These are phyloP conservation scores for Paecilomyces fulvus DNA, from an alignment of 2,329 filamentous ascomycete species.

Conservation along the genomic window DNA sequence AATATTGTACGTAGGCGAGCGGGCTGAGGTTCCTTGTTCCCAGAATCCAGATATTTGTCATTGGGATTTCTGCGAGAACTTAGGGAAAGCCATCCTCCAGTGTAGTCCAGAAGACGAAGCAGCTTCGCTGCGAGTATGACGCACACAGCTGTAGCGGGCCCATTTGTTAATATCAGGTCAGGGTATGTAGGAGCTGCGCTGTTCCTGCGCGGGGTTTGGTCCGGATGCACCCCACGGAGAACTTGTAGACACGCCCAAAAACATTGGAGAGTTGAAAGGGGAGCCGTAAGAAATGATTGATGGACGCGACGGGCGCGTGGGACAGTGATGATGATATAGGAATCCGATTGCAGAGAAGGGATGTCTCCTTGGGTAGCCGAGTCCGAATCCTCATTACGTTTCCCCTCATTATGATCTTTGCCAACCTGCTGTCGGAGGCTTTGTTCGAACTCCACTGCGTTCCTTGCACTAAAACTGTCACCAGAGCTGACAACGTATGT, in stretches of 20 bases:
- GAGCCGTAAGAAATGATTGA: slow-evolving; percentile 67
- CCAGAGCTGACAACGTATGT: slow-evolving; percentile 76
- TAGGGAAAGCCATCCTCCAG: slow-evolving; percentile 6
- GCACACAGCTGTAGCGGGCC: slow-evolving; percentile 79
- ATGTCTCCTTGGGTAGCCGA: neutral
- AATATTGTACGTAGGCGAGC: slow-evolving; percentile 68
- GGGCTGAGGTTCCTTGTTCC: slow-evolving; percentile 14
- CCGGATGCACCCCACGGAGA: slow-evolving; percentile 36
- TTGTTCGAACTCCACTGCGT: slow-evolving; percentile 57
- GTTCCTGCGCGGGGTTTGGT: slow-evolving; percentile 18
- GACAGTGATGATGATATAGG: slow-evolving; percentile 59
- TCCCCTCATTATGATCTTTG: slow-evolving; percentile 2
- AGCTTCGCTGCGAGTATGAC: slow-evolving; percentile 52
- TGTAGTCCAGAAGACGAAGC: slow-evolving; percentile 43
- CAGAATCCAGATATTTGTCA: neutral
- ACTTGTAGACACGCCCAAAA: slow-evolving; percentile 54
- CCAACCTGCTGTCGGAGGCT: slow-evolving; percentile 10
- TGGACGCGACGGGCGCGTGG: slow-evolving; percentile 73
- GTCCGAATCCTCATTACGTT: neutral
- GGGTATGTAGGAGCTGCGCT: slow-evolving; percentile 44
- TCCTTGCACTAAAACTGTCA: slow-evolving; percentile 61
- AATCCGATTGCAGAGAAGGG: slow-evolving; percentile 13
- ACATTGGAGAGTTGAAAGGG: slow-evolving; percentile 58
- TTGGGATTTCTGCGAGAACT: slow-evolving; percentile 5
- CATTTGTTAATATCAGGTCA: slow-evolving; percentile 75